Percentiles rank a stretch among this genome's conserved stretches.
phyloP scores from a whole-genome alignment of 2,329 filamentous ascomycete genomes.

The Dothistroma septosporum region DNA sequence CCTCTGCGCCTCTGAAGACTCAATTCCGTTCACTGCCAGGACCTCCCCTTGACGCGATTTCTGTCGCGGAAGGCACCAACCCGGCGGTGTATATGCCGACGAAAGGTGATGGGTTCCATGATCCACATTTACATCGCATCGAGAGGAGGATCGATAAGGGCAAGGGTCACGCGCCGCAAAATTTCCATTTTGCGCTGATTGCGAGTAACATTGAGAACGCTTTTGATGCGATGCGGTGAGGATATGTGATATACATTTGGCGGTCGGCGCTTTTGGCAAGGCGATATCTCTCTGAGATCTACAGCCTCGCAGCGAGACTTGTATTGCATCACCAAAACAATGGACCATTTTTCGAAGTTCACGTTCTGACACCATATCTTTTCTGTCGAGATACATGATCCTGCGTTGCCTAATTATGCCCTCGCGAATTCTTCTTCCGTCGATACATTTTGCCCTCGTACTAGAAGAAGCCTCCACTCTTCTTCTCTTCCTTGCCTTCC shows the following conservation, averaged over 20 bases:
- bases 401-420: background rate
- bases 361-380: background rate
- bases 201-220: slow-evolving; percentile 32
- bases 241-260: background rate
- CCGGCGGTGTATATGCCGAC: slow-evolving; percentile 8
- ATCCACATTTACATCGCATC: background rate
- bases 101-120: slow-evolving; percentile 6
- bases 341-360: no score
- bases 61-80: slow-evolving; percentile 1
- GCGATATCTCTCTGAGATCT: background rate
- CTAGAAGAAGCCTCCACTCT: background rate
- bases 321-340: no score
- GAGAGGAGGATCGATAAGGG: background rate
- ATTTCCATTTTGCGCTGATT: slow-evolving; percentile 26
- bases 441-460: background rate
- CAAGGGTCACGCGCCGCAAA: slow-evolving; percentile 17
- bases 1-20: background rate
- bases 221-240: slow-evolving; percentile 23
- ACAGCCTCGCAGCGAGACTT: background rate
- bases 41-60: background rate
- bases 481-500: background rate
- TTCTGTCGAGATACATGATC: background rate
- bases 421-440: no score
- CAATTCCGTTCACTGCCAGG: background rate
- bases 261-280: no score